These are phyloP conservation scores for Termitomyces sp. DNA, from an alignment of 768 basidiomycete species.

Conservation along the genomic window DNA sequence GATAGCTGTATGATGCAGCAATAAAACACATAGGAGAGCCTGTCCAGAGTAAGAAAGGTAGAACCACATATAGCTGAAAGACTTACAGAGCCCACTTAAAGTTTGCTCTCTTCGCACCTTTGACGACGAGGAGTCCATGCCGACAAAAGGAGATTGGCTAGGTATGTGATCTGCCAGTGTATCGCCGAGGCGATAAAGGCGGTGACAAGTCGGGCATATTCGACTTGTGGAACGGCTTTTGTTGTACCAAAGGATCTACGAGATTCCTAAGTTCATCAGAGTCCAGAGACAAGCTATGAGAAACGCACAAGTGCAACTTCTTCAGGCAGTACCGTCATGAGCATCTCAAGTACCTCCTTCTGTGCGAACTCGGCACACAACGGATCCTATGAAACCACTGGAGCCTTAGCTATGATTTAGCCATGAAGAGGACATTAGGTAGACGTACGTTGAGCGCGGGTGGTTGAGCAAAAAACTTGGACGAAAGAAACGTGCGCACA, in stretches of 20 bases:
- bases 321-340: slow-evolving; percentile 61
- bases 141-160: slow-evolving; percentile 16
- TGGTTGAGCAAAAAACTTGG: slow-evolving; percentile 61
- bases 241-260: slow-evolving; percentile 82
- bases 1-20: slow-evolving; percentile 61
- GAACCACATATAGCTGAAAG: background rate
- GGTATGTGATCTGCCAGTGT: slow-evolving; percentile 48
- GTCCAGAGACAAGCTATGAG: background rate
- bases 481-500: slow-evolving; percentile 55
- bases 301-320: slow-evolving; percentile 63
- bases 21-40: slow-evolving; percentile 78
- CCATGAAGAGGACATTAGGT: background rate
- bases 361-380: slow-evolving; percentile 76
- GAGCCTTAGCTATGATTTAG: background rate
- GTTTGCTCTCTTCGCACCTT: slow-evolving; percentile 54
- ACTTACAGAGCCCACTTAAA: slow-evolving; percentile 75
- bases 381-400: slow-evolving; percentile 33
- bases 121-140: slow-evolving; percentile 26
- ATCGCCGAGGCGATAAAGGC: slow-evolving; percentile 69
- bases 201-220: slow-evolving; percentile 73
- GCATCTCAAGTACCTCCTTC: slow-evolving; percentile 70
- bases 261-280: background rate
- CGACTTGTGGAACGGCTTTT: slow-evolving; percentile 67
- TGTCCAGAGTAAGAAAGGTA: slow-evolving; percentile 19
- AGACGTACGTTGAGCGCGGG: slow-evolving; percentile 45